Evolutionary conservation across 306 rosid genomes (phyloP).

Genomic region (Ochetophila trinervis): DNA sequence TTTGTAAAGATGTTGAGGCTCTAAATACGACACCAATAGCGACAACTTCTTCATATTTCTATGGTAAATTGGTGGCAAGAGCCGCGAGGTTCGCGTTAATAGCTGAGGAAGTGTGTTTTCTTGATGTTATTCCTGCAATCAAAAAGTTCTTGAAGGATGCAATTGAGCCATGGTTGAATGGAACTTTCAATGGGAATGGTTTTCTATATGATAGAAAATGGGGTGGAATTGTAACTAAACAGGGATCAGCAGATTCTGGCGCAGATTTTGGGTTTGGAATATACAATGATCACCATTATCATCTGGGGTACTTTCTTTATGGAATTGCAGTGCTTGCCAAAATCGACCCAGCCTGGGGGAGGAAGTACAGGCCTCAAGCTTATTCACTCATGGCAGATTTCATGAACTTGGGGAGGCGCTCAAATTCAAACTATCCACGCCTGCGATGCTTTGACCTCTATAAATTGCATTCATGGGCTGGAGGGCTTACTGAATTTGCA

Average conservation of each 20-base stretch:
- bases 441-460: slow-evolving; percentile 74
- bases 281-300: slow-evolving; percentile 81
- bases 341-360: slow-evolving; percentile 78
- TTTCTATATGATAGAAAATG: slow-evolving; percentile 69
- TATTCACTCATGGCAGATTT: slow-evolving; percentile 67
- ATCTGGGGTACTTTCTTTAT: slow-evolving; percentile 74
- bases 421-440: slow-evolving; percentile 49
- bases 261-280: slow-evolving; percentile 82
- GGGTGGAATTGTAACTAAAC: slow-evolving; percentile 75
- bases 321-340: slow-evolving; percentile 77
- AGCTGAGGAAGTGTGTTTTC: slow-evolving; percentile 67
- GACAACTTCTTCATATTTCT: slow-evolving; percentile 47
- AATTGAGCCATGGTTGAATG: slow-evolving; percentile 83
- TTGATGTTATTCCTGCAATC: slow-evolving; percentile 54
- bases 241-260: slow-evolving; percentile 51
- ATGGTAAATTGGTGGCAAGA: slow-evolving; percentile 75
- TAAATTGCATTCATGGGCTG: slow-evolving; percentile 85
- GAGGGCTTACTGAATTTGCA: slow-evolving; percentile 69
- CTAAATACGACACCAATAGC: slow-evolving; percentile 36
- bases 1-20: slow-evolving; percentile 51
- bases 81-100: slow-evolving; percentile 85
- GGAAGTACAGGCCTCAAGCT: slow-evolving; percentile 58
- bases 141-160: slow-evolving; percentile 53
- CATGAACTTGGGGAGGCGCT: slow-evolving; percentile 43
- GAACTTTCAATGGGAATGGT: slow-evolving; percentile 69